These are phyloP conservation scores for Acacia melanoxylon DNA, from an alignment of 306 rosid genomes.

Conservation along the genomic window DNA sequence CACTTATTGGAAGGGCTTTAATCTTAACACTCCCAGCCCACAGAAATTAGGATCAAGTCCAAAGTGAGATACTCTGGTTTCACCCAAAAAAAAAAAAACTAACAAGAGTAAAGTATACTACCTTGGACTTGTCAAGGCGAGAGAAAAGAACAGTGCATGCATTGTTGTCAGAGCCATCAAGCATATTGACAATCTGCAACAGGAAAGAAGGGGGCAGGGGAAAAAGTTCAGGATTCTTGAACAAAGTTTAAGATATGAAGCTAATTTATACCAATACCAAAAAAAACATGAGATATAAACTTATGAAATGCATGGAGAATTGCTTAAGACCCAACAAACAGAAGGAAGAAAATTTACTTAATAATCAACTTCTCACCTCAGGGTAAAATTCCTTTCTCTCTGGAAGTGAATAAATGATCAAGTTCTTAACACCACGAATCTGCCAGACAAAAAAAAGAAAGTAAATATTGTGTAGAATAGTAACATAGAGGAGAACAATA, in stretches of 20 bases:
- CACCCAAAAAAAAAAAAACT: no score
- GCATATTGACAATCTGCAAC: conserved; percentile 82
- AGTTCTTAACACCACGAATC: conserved; percentile 83
- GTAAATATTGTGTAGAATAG: conserved; percentile 17
- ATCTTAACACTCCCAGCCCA: no score
- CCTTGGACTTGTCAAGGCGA: conserved; percentile 69
- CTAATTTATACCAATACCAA: conserved; percentile 14
- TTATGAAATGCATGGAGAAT: conserved; percentile 20
- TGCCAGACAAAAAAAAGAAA: conserved; percentile 32
- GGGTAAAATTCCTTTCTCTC: conserved; percentile 93
- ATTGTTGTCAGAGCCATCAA: conserved; percentile 60
- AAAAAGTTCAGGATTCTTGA: neutral
- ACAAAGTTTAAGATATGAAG: neutral
- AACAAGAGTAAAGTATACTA: conserved; percentile 32
- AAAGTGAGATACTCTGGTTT: no score
- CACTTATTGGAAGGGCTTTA: no score
- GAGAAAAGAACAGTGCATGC: conserved; percentile 79
- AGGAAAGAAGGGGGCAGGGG: neutral
- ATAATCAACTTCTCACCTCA: conserved; percentile 54
- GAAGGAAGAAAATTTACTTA: conserved; percentile 7
- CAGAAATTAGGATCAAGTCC: no score
- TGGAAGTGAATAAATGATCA: conserved; percentile 80
- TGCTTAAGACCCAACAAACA: neutral
- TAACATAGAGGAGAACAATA: conserved; percentile 1
- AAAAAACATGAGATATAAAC: neutral